Base-by-base conservation (phyloP, 1,284 basidiomycete genomes). In the Veloporphyrellus conicus region DNA sequence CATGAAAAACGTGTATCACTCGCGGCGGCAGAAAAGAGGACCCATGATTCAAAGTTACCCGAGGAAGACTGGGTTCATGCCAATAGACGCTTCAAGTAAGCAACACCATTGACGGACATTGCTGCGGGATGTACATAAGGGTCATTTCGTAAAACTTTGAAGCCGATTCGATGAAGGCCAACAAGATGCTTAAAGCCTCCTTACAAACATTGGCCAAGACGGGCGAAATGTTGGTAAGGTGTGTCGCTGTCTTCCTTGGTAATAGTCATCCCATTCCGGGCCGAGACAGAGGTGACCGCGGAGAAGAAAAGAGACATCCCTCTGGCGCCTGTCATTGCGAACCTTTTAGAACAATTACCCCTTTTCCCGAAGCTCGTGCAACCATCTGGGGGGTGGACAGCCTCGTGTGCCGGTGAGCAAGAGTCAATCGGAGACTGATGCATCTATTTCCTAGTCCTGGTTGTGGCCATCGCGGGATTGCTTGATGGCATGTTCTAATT, bases 241-340 rank as follows among this genome's bases (percentile, higher is more conserved):
- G 73, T 69, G 19, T 77, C 88, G 15, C 78, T 95, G 20, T 94
- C 90, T 20, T 89, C 93, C 18, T 77, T 96, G 19, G 75, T 90
- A 45, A 99, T 98, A 64, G 77, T 84, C 31, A 82, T 99, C 49
- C 81, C 98, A 37, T 78, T 89, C 29, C 96, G 98, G 73, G 93
- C 94, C 7, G 93, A 97, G 70, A 88, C 86, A 1, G 95, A 99
- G 68, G 91, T 97, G 6, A 83, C 89, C 2, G 93, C 92, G 3
- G 90, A 94, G 67, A 84, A 89, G 57, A 81, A 83, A 31, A 87
- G 87, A 9, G 93, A 93, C 0, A 77, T 79, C 38, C 94, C 95
- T 0, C 76, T 98, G 10, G 91, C 89, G 0, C 78, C 82, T 22
- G 80, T 97, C 4, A 77, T 55, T 80, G 82, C 49, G 72, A 68